These are phyloP conservation scores for Kuraishia piskuri DNA, from an alignment of 805 yeast genomes.

Conservation along the genomic window DNA sequence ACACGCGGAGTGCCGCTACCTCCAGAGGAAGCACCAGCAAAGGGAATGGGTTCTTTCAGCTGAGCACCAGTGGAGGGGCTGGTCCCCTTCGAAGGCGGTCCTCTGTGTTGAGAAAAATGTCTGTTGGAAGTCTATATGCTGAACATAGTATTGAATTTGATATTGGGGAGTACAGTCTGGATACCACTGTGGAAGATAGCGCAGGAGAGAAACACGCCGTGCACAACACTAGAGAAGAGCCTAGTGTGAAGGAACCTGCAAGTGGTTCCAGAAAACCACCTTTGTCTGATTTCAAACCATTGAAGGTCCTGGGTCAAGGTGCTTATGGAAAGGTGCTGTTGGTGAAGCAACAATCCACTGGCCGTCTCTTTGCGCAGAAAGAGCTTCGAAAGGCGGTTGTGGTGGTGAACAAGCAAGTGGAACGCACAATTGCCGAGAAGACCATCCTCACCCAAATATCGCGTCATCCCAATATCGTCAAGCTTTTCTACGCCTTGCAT, in stretches of 20 bases:
- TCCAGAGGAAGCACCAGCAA: background rate
- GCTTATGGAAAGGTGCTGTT: conserved; percentile 83
- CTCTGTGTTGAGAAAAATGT: conserved; percentile 4
- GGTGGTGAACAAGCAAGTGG: conserved; percentile 51
- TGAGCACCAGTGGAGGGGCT: background rate
- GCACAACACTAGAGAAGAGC: background rate
- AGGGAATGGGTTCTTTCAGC: background rate
- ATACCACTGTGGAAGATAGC: background rate
- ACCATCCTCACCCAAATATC: conserved; percentile 59
- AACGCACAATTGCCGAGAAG: conserved; percentile 74
- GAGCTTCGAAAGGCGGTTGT: conserved; percentile 78
- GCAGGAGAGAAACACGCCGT: background rate
- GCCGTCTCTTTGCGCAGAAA: conserved; percentile 75
- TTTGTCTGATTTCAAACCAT: conserved; percentile 54
- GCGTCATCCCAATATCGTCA: conserved; percentile 74
- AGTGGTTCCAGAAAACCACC: conserved; percentile 6
- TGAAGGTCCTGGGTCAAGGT: conserved; percentile 78
- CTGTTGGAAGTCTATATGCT: conserved; percentile 44
- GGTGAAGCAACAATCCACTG: conserved; percentile 57
- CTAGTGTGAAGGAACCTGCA: background rate
- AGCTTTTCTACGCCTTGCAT: conserved; percentile 76
- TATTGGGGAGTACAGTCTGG: background rate
- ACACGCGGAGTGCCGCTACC: background rate
- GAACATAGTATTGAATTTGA: conserved; percentile 45
- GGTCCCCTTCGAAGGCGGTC: background rate